Evolutionary conservation across 2,329 filamentous ascomycete species (phyloP).

Genomic region (Alternaria tenuissima): DNA sequence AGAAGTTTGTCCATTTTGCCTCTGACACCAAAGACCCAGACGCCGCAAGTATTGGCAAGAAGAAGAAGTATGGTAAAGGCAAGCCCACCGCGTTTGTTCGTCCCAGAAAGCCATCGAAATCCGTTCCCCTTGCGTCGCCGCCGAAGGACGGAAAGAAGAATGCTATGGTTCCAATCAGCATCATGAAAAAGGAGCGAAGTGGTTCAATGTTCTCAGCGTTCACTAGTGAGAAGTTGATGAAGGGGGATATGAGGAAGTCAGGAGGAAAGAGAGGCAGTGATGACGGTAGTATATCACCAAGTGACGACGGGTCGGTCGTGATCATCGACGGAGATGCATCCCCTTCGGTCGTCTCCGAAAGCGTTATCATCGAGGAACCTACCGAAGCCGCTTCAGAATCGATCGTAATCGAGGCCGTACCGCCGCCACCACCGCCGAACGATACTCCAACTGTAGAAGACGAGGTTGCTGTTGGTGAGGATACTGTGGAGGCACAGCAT

Average conservation of each 20-base stretch:
- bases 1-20: conserved; percentile 49
- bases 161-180: conserved; percentile 21
- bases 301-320: conserved; percentile 5
- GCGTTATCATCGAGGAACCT: conserved; percentile 20
- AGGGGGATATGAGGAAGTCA: conserved; percentile 32
- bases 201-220: conserved; percentile 29
- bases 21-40: conserved; percentile 51
- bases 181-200: conserved; percentile 32
- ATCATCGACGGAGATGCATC: conserved; percentile 2
- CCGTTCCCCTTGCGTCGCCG: conserved; percentile 25
- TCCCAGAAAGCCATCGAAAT: conserved; percentile 35
- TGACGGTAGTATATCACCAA: conserved; percentile 15
- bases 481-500: background rate
- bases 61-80: conserved; percentile 39
- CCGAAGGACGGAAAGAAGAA: conserved; percentile 45
- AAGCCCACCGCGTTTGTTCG: conserved; percentile 46
- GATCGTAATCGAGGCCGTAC: conserved; percentile 3
- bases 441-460: conserved; percentile 5
- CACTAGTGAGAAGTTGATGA: conserved; percentile 36
- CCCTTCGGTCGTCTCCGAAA: conserved; percentile 22
- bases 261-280: conserved; percentile 38
- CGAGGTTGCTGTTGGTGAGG: conserved; percentile 1
- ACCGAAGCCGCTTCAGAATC: conserved; percentile 9
- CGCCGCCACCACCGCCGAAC: conserved; percentile 9
- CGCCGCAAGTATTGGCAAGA: conserved; percentile 35